phyloP scores from a whole-genome alignment of 2,329 filamentous ascomycete genomes.

The Berkeleyomyces rouxiae region DNA sequence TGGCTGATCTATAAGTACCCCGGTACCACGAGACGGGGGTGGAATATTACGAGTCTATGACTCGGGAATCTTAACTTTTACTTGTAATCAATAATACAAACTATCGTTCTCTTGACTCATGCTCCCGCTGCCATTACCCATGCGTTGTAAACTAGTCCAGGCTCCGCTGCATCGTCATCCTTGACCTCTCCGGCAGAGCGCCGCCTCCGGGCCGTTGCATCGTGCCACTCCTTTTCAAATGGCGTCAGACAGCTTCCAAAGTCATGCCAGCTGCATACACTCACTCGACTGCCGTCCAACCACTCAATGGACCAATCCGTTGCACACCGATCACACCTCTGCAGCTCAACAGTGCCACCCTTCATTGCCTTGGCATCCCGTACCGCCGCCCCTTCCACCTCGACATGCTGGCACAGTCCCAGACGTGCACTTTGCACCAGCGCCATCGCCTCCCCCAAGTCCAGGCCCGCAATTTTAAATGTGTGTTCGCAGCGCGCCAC shows the following conservation, averaged over 20 bases:
- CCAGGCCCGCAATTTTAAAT: not conserved
- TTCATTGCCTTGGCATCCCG: not conserved
- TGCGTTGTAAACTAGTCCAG: not conserved
- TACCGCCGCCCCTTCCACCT: not conserved
- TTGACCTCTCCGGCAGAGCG: not conserved
- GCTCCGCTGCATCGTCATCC: not conserved
- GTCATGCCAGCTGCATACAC: conserved; percentile 4
- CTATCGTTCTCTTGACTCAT: not conserved
- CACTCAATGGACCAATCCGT: conserved; percentile 3
- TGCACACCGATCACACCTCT: not conserved
- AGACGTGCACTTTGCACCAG: not conserved
- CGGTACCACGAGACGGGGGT: no score
- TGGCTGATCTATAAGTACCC: not conserved
- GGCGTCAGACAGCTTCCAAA: conserved; percentile 5
- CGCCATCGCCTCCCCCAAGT: not conserved
- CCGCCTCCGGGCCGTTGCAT: not conserved
- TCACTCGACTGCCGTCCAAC: not conserved
- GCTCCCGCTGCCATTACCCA: not conserved
- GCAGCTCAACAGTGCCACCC: not conserved
- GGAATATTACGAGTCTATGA: no score
- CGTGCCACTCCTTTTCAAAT: conserved; percentile 7
- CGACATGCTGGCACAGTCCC: conserved; percentile 2
- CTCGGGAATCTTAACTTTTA: not conserved
- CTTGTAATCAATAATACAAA: not conserved
- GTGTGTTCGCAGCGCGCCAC: not conserved